Evolutionary conservation across 257 asterid genomes (phyloP).

Genomic region (Pogostemon cablin): DNA sequence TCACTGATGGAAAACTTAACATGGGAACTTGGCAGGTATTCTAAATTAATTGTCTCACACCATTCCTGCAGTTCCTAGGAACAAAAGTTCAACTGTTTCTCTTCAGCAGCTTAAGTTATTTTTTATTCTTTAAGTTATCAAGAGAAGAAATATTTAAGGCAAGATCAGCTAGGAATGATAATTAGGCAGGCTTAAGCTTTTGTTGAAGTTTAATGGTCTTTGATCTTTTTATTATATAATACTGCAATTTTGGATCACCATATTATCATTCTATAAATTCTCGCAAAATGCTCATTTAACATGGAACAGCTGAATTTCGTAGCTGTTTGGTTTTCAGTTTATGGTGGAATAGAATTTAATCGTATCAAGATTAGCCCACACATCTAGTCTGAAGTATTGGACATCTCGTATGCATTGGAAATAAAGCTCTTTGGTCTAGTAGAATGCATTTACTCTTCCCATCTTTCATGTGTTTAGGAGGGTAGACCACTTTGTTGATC

Average conservation of each 20-base stretch:
- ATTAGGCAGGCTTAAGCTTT: not conserved
- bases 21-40: constrained; percentile 99
- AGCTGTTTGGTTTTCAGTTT: no score
- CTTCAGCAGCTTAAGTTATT: not conserved
- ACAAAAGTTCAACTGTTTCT: not conserved
- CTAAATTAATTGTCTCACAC: constrained; percentile 6
- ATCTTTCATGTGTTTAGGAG: not conserved
- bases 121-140: not conserved
- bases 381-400: not conserved
- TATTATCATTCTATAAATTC: not conserved
- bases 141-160: not conserved
- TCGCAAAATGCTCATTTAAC: not conserved
- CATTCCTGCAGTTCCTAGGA: not conserved
- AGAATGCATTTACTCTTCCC: not conserved
- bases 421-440: no score
- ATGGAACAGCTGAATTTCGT: not conserved
- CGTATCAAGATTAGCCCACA: not conserved
- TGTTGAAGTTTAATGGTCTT: not conserved
- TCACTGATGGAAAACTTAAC: constrained; percentile 82
- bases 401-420: not conserved
- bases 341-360: not conserved
- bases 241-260: not conserved
- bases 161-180: not conserved
- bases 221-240: no score
- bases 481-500: not conserved